Percentiles rank a stretch among this genome's conserved stretches.
These are phyloP conservation scores for Crucibulum laeve DNA, from an alignment of 768 basidiomycete species.

Conservation along the genomic window DNA sequence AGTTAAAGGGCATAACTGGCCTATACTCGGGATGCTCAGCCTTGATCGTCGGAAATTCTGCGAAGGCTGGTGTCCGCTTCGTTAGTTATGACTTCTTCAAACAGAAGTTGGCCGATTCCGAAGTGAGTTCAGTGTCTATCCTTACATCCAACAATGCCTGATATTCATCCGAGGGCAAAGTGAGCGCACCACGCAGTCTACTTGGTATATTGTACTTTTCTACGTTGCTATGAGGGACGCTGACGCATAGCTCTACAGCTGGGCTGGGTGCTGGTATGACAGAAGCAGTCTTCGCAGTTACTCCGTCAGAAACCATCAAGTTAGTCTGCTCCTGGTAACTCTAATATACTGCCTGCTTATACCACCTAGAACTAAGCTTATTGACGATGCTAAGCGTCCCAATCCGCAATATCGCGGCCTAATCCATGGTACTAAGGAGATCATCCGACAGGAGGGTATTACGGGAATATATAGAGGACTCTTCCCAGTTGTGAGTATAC, in stretches of 20 bases:
- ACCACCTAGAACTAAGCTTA: conserved; percentile 94
- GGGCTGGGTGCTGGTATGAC: conserved; percentile 86
- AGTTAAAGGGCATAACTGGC: conserved; percentile 71
- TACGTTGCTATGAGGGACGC: background rate
- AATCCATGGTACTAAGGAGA: conserved; percentile 76
- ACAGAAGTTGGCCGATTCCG: conserved; percentile 68
- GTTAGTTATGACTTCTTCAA: conserved; percentile 95
- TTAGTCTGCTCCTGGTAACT: conserved; percentile 29
- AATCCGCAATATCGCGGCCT: conserved; percentile 85
- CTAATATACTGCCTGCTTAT: background rate
- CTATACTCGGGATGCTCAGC: conserved; percentile 94
- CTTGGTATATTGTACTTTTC: conserved; percentile 42
- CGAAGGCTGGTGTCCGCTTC: conserved; percentile 96
- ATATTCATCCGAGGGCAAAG: conserved; percentile 67
- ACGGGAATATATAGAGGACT: conserved; percentile 85
- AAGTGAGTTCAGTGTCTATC: conserved; percentile 45
- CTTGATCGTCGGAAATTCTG: conserved; percentile 83
- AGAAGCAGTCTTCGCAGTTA: conserved; percentile 93
- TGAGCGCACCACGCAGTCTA: conserved; percentile 81
- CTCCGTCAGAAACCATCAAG: conserved; percentile 99
- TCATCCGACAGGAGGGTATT: conserved; percentile 83
- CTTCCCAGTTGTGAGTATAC: conserved; percentile 78
- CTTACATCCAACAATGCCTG: conserved; percentile 1
- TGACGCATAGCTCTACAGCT: conserved; percentile 32
- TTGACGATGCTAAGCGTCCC: conserved; percentile 87